A percentile compares a stretch with the other conserved stretches of the same genome.
These are phyloP conservation scores for Phoenix dactylifera DNA, from an alignment of 176 grass and related monocot species.

Conservation along the genomic window DNA sequence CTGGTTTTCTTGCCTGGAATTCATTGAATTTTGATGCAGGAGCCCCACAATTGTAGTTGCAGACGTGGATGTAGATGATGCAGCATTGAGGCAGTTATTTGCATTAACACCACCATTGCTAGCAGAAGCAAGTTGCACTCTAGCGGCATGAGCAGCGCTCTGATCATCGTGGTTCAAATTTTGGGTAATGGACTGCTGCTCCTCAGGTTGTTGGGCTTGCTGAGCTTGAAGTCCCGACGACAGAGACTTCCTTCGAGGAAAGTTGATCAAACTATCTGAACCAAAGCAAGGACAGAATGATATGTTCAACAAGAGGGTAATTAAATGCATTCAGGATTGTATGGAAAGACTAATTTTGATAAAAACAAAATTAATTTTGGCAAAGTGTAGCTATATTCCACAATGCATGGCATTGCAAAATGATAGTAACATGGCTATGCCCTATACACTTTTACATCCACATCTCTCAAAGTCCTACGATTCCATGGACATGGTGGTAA, in stretches of 20 bases:
- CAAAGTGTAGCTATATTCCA: no score
- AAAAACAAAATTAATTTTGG: no score
- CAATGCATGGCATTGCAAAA: no score
- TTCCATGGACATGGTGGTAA: no score
- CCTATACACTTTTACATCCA: no score
- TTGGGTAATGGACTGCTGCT: slow-evolving; percentile 52
- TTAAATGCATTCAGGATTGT: background rate
- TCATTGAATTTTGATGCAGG: slow-evolving; percentile 47
- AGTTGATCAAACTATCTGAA: slow-evolving; percentile 86
- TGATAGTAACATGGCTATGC: no score
- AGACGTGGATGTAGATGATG: slow-evolving; percentile 41
- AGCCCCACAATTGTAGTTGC: slow-evolving; percentile 25
- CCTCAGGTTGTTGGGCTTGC: slow-evolving; percentile 59
- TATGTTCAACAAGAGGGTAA: background rate
- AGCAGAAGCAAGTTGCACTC: slow-evolving; percentile 37
- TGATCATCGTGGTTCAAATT: slow-evolving; percentile 74
- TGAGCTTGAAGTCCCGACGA: slow-evolving; percentile 40
- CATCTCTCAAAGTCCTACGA: no score
- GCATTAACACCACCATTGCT: slow-evolving; percentile 35
- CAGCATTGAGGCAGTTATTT: slow-evolving; percentile 38
- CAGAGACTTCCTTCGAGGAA: slow-evolving; percentile 50
- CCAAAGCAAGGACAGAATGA: slow-evolving; percentile 12
- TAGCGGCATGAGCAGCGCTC: slow-evolving; percentile 34
- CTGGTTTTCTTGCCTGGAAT: slow-evolving; percentile 50
- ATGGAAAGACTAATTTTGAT: no score